Percentiles rank a stretch among this genome's conserved stretches.
phyloP scores from a whole-genome alignment of 2,329 filamentous ascomycete genomes.

The Ophiognomonia clavigignenti-juglandacearum region DNA sequence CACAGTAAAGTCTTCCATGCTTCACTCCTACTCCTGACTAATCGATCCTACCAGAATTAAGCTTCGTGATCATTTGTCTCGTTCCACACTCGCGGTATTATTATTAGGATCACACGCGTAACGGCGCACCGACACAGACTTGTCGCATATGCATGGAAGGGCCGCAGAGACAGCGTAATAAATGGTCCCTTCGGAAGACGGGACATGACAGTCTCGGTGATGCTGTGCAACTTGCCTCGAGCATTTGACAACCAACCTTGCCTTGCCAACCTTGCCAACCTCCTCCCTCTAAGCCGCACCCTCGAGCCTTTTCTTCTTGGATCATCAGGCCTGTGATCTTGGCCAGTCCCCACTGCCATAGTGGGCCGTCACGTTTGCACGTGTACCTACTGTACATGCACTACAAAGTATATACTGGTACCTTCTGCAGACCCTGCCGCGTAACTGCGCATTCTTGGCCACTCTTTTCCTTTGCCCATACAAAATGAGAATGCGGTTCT shows the following conservation, averaged over 20 bases:
- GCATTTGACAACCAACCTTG: background rate
- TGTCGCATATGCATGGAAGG: conserved; percentile 2
- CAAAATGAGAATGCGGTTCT: background rate
- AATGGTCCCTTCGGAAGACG: background rate
- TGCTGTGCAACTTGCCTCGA: conserved; percentile 7
- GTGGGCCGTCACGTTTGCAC: no score
- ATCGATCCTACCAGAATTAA: no score
- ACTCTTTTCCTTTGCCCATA: background rate
- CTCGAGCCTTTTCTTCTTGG: no score
- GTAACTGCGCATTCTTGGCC: background rate
- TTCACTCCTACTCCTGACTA: no score
- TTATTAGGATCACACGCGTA: conserved; percentile 1
- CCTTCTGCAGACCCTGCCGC: no score
- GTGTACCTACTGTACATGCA: no score
- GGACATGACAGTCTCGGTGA: background rate
- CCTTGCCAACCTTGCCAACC: background rate
- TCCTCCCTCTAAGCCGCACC: no score
- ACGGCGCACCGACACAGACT: conserved; percentile 1
- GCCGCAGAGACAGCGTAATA: background rate
- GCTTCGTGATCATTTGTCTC: no score
- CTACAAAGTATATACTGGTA: no score
- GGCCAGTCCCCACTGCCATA: no score
- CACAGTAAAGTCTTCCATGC: no score
- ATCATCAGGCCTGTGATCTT: no score
- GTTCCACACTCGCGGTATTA: background rate